Base-by-base conservation (phyloP, 1,139 yeast genomes). In the Tardiomyces depauwii region DNA sequence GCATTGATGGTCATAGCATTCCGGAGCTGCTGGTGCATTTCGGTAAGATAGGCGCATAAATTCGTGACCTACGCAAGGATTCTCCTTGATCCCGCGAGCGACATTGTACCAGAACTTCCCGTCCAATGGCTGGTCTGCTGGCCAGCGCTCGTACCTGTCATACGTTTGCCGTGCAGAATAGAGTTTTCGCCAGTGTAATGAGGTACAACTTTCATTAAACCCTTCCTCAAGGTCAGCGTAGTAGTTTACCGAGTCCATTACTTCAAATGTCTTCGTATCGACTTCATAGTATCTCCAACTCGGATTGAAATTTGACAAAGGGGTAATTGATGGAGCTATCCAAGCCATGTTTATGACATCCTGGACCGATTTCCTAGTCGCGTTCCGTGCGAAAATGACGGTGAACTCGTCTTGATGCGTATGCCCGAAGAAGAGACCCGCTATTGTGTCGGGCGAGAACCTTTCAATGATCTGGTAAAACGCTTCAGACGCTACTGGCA, bases 261-360 rank as follows among this genome's bases (percentile, higher is more conserved):
- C 68, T 50, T 75, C 75, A 66, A 79, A 80, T 4, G 85, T 74
- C 53, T 74, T 66, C 21, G 75, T 67, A 59, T 82, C 87, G 42
- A 82, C 82, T 55, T 77, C 78, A 57, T 82, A 82, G 63, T 79
- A 80, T 60, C 84, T 72, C 83, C 85, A 82, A 25, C 80, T 72
- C 14, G 88, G 88, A 59, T 82, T 82, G 53, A 68, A 69, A 52
- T 77, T 68, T 10, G 68, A 63, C 53, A 71, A 68, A 10, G 88
- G 87, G 13, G 88, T 80, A 40, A 82, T 72, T 1, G 85, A 76
- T 52, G 78, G 87, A 1, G 75, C 71, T 46, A 81, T 72, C 82
- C 82, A 82, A 0, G 84, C 80, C 27, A 52, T 47, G 55, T 73
- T 72, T 28, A 79, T 54, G 2, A 76, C 77, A 42, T 70, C 70